These are phyloP conservation scores for Solanum bulbocastanum DNA, from an alignment of 257 asterid species.

Conservation along the genomic window DNA sequence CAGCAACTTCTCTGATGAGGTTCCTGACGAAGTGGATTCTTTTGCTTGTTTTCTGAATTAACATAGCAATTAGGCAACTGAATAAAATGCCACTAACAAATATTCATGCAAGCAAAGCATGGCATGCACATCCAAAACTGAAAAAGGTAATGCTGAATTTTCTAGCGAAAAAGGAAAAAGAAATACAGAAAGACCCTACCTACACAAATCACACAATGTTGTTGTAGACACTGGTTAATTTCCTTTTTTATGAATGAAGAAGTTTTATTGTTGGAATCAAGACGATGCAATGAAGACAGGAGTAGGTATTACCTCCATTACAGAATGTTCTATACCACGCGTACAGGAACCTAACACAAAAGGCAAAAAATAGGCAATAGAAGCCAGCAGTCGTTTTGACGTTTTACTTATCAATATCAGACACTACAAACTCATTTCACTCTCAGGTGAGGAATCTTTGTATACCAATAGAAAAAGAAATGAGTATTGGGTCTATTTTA, in stretches of 20 bases:
- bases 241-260: neutral
- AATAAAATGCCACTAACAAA: neutral
- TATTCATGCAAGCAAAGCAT: neutral
- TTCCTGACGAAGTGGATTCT: conserved; percentile 52
- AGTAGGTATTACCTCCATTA: neutral
- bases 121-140: neutral
- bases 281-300: neutral
- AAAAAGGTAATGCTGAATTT: neutral
- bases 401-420: neutral
- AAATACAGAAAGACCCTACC: neutral
- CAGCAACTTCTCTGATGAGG: conserved; percentile 68
- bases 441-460: neutral
- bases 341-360: neutral
- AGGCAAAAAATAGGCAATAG: neutral
- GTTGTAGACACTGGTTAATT: neutral
- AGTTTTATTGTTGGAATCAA: neutral
- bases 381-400: neutral
- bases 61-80: neutral
- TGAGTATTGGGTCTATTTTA: neutral
- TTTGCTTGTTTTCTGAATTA: conserved; percentile 58
- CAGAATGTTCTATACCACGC: neutral
- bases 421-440: neutral
- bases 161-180: neutral
- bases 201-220: neutral
- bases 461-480: neutral